Percentiles rank a stretch among this genome's conserved stretches.
Conservation (phyloP, 192 early-diverging fungal species). For the Podila clonocystis region DNA sequence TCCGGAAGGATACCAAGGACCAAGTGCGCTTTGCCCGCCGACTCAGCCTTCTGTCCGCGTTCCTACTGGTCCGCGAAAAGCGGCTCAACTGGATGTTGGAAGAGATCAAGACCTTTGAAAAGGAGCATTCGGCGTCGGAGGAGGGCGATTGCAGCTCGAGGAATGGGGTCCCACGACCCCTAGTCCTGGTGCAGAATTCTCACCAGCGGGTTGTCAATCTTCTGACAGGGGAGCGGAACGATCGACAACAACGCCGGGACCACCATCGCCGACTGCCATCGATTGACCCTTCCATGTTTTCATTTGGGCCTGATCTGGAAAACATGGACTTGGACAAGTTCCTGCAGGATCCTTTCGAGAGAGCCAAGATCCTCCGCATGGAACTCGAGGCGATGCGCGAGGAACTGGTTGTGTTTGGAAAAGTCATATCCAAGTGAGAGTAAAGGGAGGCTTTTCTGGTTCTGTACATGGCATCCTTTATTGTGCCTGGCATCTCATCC, state of each 20-base stretch:
- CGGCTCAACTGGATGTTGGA: slow-evolving; percentile 20
- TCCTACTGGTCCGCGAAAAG: slow-evolving; percentile 16
- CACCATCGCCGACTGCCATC: background rate
- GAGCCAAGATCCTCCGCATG: slow-evolving; percentile 11
- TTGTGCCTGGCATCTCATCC: no score
- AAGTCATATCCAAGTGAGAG: background rate
- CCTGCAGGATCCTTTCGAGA: slow-evolving; percentile 6
- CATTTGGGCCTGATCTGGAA: slow-evolving; percentile 28
- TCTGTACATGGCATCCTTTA: slow-evolving; percentile 2
- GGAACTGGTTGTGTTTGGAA: slow-evolving; percentile 10
- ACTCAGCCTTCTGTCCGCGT: background rate
- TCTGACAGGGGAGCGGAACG: background rate
- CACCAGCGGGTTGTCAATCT: background rate
- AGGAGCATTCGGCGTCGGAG: background rate
- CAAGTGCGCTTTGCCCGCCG: slow-evolving; percentile 2
- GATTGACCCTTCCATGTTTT: background rate
- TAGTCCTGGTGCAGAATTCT: slow-evolving; percentile 1
- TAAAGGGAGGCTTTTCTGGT: background rate
- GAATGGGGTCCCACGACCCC: background rate
- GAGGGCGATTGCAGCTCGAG: background rate
- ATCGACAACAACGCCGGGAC: background rate
- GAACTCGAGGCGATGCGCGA: slow-evolving; percentile 25
- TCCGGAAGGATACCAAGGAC: slow-evolving; percentile 1
- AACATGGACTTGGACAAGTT: slow-evolving; percentile 13
- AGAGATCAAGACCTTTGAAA: slow-evolving; percentile 12